These are phyloP conservation scores for Termitomyces sp. DNA, from an alignment of 1,284 basidiomycete genomes.

Conservation along the genomic window DNA sequence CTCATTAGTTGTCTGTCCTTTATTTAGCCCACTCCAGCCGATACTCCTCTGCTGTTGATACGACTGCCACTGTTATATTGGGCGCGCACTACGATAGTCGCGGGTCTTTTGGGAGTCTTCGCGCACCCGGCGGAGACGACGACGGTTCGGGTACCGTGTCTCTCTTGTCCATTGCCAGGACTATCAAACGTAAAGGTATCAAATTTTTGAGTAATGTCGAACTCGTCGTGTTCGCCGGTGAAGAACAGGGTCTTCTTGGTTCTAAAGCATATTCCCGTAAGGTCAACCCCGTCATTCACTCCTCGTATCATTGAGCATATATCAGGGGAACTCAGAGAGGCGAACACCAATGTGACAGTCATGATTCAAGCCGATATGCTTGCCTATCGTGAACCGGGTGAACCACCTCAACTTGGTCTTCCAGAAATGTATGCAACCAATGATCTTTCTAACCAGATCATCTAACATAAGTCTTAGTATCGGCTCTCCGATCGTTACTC, in stretches of 20 bases:
- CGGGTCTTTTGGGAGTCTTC: conserved; percentile 73
- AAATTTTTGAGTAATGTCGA: conserved; percentile 66
- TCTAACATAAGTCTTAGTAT: conserved; percentile 45
- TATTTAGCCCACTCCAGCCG: conserved; percentile 34
- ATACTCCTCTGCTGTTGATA: conserved; percentile 48
- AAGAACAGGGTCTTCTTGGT: conserved; percentile 67
- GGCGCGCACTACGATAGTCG: conserved; percentile 85
- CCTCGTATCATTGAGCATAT: background rate
- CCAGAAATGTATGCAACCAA: conserved; percentile 44
- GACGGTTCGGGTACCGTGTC: conserved; percentile 78
- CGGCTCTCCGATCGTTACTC: conserved; percentile 69
- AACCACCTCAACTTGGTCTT: conserved; percentile 77
- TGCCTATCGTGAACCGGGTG: conserved; percentile 68
- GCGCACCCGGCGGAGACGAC: conserved; percentile 74
- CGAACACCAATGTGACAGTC: conserved; percentile 64
- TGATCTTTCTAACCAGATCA: background rate
- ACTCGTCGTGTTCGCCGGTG: conserved; percentile 65
- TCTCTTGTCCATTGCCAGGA: conserved; percentile 70
- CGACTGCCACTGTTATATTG: conserved; percentile 61
- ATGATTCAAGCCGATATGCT: conserved; percentile 91
- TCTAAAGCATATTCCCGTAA: conserved; percentile 63
- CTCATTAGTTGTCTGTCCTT: background rate
- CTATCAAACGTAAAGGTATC: conserved; percentile 58
- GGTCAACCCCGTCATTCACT: conserved; percentile 18
- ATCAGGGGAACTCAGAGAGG: conserved; percentile 49